Conservation (phyloP, 352 stramenopile genomes). For the Bremia lactucae region DNA sequence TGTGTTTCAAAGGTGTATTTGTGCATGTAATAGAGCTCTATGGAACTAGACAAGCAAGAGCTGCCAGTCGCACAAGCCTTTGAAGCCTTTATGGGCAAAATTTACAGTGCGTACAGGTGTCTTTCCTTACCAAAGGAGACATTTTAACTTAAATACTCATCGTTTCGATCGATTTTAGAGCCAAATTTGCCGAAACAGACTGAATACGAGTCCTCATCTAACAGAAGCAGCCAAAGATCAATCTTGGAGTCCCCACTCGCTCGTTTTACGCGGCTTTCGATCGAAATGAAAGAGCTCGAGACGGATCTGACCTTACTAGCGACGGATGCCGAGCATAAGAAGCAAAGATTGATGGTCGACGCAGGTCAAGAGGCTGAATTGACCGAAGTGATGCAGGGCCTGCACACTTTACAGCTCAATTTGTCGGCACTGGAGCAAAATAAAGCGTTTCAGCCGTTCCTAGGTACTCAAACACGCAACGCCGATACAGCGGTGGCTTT, state of each 20-base stretch:
- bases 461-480: conserved; percentile 14
- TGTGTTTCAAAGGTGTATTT: not conserved
- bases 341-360: conserved; percentile 44
- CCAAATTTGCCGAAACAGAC: conserved; percentile 35
- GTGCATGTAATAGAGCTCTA: conserved; percentile 26
- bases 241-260: conserved; percentile 53
- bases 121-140: not conserved
- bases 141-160: not conserved
- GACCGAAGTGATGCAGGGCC: conserved; percentile 49
- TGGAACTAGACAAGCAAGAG: conserved; percentile 52
- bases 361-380: conserved; percentile 55
- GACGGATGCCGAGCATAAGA: conserved; percentile 26
- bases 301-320: conserved; percentile 47
- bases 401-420: conserved; percentile 52
- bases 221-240: conserved; percentile 10
- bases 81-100: conserved; percentile 75
- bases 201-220: conserved; percentile 34
- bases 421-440: conserved; percentile 51
- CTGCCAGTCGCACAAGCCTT: conserved; percentile 47
- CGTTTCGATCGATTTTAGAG: conserved; percentile 21
- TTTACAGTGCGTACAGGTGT: conserved; percentile 46
- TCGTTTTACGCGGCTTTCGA: conserved; percentile 52
- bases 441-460: conserved; percentile 42
- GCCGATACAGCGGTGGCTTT: conserved; percentile 37
- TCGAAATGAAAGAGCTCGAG: conserved; percentile 67